phyloP scores from a whole-genome alignment of 441 rosid species.

The Melastoma candidum region DNA sequence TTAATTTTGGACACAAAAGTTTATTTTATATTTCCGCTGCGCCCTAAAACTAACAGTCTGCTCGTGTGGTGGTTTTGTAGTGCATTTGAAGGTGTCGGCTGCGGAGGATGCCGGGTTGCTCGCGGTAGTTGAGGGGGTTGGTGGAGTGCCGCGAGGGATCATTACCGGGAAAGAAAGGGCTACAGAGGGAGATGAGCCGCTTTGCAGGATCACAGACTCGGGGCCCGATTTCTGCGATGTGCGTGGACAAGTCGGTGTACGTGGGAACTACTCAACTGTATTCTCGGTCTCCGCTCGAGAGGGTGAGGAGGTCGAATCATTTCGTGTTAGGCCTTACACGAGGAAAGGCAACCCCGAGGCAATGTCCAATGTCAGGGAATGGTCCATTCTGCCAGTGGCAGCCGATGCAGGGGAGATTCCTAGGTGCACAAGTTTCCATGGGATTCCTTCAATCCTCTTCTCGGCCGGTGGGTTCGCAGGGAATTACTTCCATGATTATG shows the following conservation, averaged over 20 bases:
- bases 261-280: no score
- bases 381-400: constrained; percentile 38
- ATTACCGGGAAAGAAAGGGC: constrained; percentile 1
- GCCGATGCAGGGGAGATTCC: constrained; percentile 14
- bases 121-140: no score
- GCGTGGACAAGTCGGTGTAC: constrained; percentile 29
- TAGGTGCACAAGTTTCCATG: constrained; percentile 32
- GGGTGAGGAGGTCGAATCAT: constrained; percentile 9
- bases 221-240: constrained; percentile 40
- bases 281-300: constrained; percentile 16
- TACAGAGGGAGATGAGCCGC: constrained; percentile 10
- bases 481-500: constrained; percentile 70
- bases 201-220: constrained; percentile 22
- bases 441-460: constrained; percentile 56
- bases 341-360: constrained; percentile 41
- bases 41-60: no score
- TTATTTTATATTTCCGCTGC: no score
- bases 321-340: constrained; percentile 37
- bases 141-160: constrained; percentile 9
- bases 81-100: constrained; percentile 19
- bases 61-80: constrained; percentile 18
- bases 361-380: constrained; percentile 40
- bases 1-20: no score
- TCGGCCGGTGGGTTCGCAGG: constrained; percentile 68
- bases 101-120: constrained; percentile 11